Evolutionary conservation across 768 basidiomycete genomes (phyloP).

Genomic region (Austroboletus eburneus): DNA sequence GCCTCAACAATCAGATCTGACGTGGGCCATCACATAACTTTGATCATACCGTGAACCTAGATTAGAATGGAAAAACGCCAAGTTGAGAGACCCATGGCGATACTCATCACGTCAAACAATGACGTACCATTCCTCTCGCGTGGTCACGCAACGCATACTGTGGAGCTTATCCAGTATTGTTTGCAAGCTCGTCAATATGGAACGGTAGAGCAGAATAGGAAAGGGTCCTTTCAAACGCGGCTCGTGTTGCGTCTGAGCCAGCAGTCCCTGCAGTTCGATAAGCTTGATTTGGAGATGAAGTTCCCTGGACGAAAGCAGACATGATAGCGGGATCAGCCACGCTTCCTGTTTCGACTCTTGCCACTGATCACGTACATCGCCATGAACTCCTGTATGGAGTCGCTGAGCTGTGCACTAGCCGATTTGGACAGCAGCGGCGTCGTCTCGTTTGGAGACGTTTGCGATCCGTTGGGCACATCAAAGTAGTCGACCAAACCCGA

Average conservation of each 20-base stretch:
- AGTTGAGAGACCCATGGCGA: not conserved
- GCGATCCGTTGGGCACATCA: constrained; percentile 11
- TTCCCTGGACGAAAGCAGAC: constrained; percentile 58
- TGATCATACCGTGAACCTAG: constrained; percentile 68
- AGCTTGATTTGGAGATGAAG: constrained; percentile 90
- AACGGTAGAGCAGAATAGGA: constrained; percentile 80
- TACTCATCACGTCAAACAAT: not conserved
- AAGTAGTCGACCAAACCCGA: constrained; percentile 58
- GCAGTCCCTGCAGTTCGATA: constrained; percentile 78
- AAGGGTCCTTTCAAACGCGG: constrained; percentile 96
- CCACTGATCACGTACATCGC: constrained; percentile 60
- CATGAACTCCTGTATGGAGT: constrained; percentile 84
- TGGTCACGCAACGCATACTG: constrained; percentile 96
- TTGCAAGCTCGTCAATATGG: constrained; percentile 77
- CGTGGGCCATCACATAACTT: not conserved
- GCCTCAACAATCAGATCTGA: not conserved
- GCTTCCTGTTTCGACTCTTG: not conserved
- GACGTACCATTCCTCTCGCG: constrained; percentile 85
- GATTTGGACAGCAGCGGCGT: constrained; percentile 32
- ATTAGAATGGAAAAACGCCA: not conserved
- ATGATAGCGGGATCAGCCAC: constrained; percentile 5
- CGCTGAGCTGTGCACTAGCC: constrained; percentile 43
- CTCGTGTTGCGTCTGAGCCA: constrained; percentile 88
- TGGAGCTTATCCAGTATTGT: constrained; percentile 86
- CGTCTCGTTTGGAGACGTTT: constrained; percentile 23